A percentile compares a stretch with the other conserved stretches of the same genome.
These are phyloP conservation scores for Cladosporium sp. DNA, from an alignment of 2,329 filamentous ascomycete genomes.

Conservation along the genomic window DNA sequence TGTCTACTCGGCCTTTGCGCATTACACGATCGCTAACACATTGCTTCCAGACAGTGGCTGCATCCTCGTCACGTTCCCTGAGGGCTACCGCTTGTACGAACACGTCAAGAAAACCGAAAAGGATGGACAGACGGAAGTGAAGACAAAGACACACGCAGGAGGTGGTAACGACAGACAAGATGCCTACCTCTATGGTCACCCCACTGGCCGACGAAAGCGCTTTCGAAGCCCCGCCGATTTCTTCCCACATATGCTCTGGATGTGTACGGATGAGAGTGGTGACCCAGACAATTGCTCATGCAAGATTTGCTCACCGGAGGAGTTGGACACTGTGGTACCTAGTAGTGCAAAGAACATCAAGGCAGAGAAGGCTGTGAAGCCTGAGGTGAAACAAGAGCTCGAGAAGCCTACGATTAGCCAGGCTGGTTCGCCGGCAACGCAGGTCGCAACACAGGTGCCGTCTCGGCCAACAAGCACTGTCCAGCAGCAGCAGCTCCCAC, in stretches of 20 bases:
- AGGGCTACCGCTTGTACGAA: conserved; percentile 56
- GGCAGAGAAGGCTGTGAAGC: conserved; percentile 19
- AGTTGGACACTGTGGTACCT: conserved; percentile 41
- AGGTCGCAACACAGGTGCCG: conserved; percentile 10
- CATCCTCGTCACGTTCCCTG: conserved; percentile 52
- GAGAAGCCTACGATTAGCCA: background rate
- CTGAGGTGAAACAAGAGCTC: conserved; percentile 15
- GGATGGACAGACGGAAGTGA: conserved; percentile 41
- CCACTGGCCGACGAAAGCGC: conserved; percentile 52
- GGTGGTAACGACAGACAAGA: conserved; percentile 54
- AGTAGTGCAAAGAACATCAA: conserved; percentile 17
- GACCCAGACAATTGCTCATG: conserved; percentile 55
- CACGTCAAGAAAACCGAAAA: conserved; percentile 50
- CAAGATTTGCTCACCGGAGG: conserved; percentile 54
- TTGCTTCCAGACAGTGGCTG: conserved; percentile 37
- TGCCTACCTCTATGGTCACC: conserved; percentile 59
- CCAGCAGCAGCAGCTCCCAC: conserved; percentile 16
- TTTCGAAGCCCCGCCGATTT: conserved; percentile 58
- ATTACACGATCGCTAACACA: conserved; percentile 1
- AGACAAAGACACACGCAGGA: conserved; percentile 46
- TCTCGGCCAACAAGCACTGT: conserved; percentile 3
- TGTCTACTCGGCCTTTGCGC: background rate
- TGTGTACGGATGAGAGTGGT: conserved; percentile 49
- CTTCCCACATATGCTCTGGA: conserved; percentile 57
- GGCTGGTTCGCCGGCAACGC: background rate